These are phyloP conservation scores for Vitis cinerea DNA, from an alignment of 164 flowering plant genomes.

Conservation along the genomic window DNA sequence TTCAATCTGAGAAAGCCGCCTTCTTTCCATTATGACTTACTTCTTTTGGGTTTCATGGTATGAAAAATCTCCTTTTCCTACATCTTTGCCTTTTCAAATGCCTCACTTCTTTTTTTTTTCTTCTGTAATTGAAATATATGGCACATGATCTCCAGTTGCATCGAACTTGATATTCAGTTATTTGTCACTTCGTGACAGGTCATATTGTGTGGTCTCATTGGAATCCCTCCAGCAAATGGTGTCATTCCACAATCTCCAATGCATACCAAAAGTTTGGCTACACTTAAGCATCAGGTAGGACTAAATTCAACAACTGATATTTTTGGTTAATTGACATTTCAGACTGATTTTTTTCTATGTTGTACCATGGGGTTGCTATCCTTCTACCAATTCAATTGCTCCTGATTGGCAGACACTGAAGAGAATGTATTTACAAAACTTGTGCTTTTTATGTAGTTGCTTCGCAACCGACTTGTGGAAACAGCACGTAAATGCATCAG, in stretches of 20 bases:
- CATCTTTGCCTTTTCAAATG: background rate
- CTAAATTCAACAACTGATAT: background rate
- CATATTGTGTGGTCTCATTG: constrained; percentile 29
- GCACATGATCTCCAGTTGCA: constrained; percentile 4
- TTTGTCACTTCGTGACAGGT: constrained; percentile 16
- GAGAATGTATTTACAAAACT: too few relatives aligned
- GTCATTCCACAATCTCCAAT: constrained; percentile 46
- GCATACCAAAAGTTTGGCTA: constrained; percentile 37
- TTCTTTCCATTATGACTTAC: constrained; percentile 39
- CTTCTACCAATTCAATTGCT: too few relatives aligned
- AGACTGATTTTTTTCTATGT: background rate
- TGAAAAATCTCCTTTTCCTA: background rate
- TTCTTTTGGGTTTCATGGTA: constrained; percentile 42
- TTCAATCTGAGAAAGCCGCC: constrained; percentile 39
- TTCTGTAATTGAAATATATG: background rate
- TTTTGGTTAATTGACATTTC: background rate
- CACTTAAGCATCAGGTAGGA: constrained; percentile 39
- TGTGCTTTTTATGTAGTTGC: constrained; percentile 20
- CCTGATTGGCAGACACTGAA: too few relatives aligned
- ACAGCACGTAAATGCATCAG: constrained; percentile 32
- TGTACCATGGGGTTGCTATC: too few relatives aligned
- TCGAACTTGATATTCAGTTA: background rate
- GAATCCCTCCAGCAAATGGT: constrained; percentile 37
- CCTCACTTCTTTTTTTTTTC: constrained; percentile 12
- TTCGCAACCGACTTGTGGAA: constrained; percentile 31